Evolutionary conservation across 78 protist genomes (phyloP).

Genomic region (Speleostelium caveatum): DNA sequence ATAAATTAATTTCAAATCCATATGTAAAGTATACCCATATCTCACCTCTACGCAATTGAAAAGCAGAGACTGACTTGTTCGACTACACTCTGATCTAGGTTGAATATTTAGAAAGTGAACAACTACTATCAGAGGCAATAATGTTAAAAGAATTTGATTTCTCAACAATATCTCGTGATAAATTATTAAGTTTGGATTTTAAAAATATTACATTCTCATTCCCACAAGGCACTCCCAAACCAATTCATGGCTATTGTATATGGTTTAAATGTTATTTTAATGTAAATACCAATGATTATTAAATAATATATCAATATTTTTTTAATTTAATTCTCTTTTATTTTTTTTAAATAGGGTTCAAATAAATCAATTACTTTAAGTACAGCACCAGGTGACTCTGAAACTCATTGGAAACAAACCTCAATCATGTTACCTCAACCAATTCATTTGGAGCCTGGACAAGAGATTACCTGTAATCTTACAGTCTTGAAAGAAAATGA

Average conservation of each 20-base stretch:
- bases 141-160: conserved; percentile 35
- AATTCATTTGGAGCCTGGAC: conserved; percentile 23
- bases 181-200: conserved; percentile 29
- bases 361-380: conserved; percentile 4
- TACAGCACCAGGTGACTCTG: conserved; percentile 79
- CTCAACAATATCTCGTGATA: conserved; percentile 24
- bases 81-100: neutral
- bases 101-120: conserved; percentile 25
- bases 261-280: conserved; percentile 79
- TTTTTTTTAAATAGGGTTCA: conserved; percentile 5
- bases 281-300: neutral
- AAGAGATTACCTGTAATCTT: conserved; percentile 14
- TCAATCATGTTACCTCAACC: conserved; percentile 34
- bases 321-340: neutral
- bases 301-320: neutral
- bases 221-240: conserved; percentile 1
- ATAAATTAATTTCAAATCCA: conserved; percentile 15
- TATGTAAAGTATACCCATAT: conserved; percentile 15
- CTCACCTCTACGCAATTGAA: no score
- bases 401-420: conserved; percentile 86
- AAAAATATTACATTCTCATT: conserved; percentile 20
- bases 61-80: no score
- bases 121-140: conserved; percentile 2
- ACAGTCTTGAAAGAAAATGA: conserved; percentile 39
- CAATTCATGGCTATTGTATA: conserved; percentile 75